Percentiles rank a stretch among this genome's conserved stretches.
phyloP scores from a whole-genome alignment of 1,139 yeast species.

The Protomyces macrosporus region DNA sequence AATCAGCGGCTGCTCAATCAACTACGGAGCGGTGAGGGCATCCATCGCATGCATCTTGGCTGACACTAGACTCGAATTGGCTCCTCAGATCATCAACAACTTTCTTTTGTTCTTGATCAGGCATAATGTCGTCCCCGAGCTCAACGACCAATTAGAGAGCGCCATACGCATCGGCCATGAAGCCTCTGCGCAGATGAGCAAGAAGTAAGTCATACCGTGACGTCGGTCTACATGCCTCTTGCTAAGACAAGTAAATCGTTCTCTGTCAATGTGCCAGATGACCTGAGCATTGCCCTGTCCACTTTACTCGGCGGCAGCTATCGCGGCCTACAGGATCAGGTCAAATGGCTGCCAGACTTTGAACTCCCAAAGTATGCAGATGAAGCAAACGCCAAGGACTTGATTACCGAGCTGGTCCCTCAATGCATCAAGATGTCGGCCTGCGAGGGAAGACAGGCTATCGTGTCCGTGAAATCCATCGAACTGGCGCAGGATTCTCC shows the following conservation, averaged over 20 bases:
- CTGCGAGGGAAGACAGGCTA: background rate
- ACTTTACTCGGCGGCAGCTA: background rate
- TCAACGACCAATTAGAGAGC: background rate
- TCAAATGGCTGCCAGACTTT: background rate
- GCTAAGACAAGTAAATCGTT: constrained; percentile 3
- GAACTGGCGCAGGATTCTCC: too few relatives aligned
- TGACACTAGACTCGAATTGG: constrained; percentile 2
- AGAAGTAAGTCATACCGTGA: background rate
- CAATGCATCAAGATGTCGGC: too few relatives aligned
- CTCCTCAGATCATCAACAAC: constrained; percentile 18
- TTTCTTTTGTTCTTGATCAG: constrained; percentile 6
- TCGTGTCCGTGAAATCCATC: background rate
- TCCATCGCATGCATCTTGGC: background rate
- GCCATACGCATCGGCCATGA: background rate
- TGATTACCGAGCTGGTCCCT: background rate
- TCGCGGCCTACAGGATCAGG: background rate
- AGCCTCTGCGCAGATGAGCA: background rate
- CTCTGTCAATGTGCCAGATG: constrained; percentile 5
- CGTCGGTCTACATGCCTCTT: background rate
- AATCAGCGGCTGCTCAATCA: constrained; percentile 11
- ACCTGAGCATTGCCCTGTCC: constrained; percentile 1
- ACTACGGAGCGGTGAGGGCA: background rate
- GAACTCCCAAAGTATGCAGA: background rate
- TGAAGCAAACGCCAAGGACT: background rate
- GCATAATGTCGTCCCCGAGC: constrained; percentile 16